Evolutionary conservation across 2,329 filamentous ascomycete species (phyloP).

Genomic region (Didymella segeticola): DNA sequence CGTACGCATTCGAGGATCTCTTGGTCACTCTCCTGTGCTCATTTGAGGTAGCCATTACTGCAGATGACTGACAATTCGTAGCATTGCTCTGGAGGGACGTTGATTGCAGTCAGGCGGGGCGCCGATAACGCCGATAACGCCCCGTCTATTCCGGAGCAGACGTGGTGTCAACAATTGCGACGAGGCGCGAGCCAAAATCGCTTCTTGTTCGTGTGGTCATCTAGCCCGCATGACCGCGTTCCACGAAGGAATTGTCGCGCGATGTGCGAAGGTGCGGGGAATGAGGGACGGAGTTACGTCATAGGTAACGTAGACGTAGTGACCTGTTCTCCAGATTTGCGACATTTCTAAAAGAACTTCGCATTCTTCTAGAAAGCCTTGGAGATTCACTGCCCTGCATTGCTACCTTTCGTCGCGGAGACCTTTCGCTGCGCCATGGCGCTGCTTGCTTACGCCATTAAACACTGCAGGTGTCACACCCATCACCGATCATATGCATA

Average conservation of each 20-base stretch:
- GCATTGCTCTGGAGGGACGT: neutral
- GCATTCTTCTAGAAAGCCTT: neutral
- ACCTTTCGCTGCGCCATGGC: neutral
- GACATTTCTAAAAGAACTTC: neutral
- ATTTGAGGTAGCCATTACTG: constrained; percentile 29
- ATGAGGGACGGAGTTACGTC: neutral
- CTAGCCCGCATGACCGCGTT: neutral
- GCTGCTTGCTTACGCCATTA: neutral
- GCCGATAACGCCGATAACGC: constrained; percentile 13
- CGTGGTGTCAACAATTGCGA: neutral
- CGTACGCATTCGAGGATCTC: constrained; percentile 35
- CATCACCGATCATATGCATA: neutral
- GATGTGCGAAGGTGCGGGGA: constrained; percentile 9
- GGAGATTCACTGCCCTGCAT: neutral
- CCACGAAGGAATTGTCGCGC: neutral
- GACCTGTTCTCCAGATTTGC: neutral
- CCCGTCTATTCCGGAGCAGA: constrained; percentile 3
- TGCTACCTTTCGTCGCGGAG: neutral
- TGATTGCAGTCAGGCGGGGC: constrained; percentile 4
- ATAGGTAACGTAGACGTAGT: constrained; percentile 10
- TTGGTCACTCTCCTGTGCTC: constrained; percentile 33
- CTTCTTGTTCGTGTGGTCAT: neutral
- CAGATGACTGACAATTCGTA: constrained; percentile 6
- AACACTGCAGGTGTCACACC: neutral
- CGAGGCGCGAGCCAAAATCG: constrained; percentile 2